Base-by-base conservation (phyloP, 2,329 filamentous ascomycete genomes). In the Lasiodiplodia hormozganensis region DNA sequence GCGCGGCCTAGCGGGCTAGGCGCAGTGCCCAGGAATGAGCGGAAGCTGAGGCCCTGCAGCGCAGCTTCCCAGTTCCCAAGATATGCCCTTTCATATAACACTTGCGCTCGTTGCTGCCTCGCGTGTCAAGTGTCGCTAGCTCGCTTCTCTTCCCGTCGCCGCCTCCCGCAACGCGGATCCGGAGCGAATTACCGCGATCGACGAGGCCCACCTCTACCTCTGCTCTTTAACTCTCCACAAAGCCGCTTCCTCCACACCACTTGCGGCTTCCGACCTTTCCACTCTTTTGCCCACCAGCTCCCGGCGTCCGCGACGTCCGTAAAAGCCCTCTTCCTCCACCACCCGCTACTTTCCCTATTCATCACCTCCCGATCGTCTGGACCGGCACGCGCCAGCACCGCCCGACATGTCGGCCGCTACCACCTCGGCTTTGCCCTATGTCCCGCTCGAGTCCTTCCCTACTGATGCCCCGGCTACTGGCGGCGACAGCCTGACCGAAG, bases 401-500 rank as follows among this genome's bases (percentile, higher is more conserved):
- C 28, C 31, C 54, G 66, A 67, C 71, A 78, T 77, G 76, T 65
- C 70, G 62, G 74, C 74, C 53, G 74, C 77, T 52, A 73, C 73
- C 31, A 74, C 78, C 62, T 73, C 74, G 38, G 78, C 76, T 31
- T 62, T 73, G 28, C 78, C 77, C 62, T 79, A 77, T 38, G 68
- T 73, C 16, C 78, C 77, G 64, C 70, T 80, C 34, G 76, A 76
- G 67, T 62, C 70, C 6, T 80, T 76, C 69, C 67, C 67, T 11
- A 70, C 71, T 81, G 92, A 93, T 82, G 87, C 86, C 75, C 89
- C 89, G 21, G 79, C 83, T 25, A 88, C 86, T 8, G 92, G 92
- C 71, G 92, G 92, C 82, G 82, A 89, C 82, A 85, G 91, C 25
- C n/a, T 52, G 43, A 25, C 28, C 11, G 47, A 52, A 82, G 92